These are phyloP conservation scores for Rhodotorula babjevae DNA, from an alignment of 768 basidiomycete genomes.

Conservation along the genomic window DNA sequence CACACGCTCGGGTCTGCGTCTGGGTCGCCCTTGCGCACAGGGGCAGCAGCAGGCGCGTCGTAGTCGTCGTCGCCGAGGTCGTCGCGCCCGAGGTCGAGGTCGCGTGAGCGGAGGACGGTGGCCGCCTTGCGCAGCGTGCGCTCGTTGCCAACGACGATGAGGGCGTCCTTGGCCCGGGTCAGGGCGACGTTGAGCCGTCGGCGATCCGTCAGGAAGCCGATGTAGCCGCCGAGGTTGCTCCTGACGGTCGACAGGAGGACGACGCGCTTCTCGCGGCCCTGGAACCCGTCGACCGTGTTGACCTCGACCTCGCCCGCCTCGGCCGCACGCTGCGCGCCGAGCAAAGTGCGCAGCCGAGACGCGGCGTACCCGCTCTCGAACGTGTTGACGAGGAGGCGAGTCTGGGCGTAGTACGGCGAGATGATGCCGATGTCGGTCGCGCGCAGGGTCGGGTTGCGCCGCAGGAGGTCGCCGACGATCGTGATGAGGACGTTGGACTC, in stretches of 20 bases:
- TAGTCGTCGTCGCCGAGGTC: not conserved
- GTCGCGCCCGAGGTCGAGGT: not conserved
- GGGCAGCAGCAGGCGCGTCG: no score
- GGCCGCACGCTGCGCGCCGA: slow-evolving; percentile 64
- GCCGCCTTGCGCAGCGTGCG: slow-evolving; percentile 30
- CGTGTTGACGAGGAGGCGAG: slow-evolving; percentile 58
- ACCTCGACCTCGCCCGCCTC: slow-evolving; percentile 80
- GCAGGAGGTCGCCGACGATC: slow-evolving; percentile 74
- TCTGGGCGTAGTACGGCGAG: slow-evolving; percentile 84
- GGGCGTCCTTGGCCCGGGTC: slow-evolving; percentile 77
- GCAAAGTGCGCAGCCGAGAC: slow-evolving; percentile 56
- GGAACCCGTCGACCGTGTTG: slow-evolving; percentile 91
- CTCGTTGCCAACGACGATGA: slow-evolving; percentile 68
- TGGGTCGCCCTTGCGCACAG: not conserved
- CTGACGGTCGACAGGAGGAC: slow-evolving; percentile 88
- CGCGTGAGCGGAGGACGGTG: no score
- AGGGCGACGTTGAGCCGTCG: slow-evolving; percentile 83
- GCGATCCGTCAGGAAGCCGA: slow-evolving; percentile 84
- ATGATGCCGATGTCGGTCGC: slow-evolving; percentile 85
- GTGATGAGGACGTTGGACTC: slow-evolving; percentile 74
- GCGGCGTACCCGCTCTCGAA: slow-evolving; percentile 20
- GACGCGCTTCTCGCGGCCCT: slow-evolving; percentile 87
- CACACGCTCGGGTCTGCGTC: slow-evolving; percentile 31
- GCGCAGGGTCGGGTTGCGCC: slow-evolving; percentile 61
- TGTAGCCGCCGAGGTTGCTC: slow-evolving; percentile 67